Evolutionary conservation across 129 eudicot genomes (phyloP).

Genomic region (Daucus carota): DNA sequence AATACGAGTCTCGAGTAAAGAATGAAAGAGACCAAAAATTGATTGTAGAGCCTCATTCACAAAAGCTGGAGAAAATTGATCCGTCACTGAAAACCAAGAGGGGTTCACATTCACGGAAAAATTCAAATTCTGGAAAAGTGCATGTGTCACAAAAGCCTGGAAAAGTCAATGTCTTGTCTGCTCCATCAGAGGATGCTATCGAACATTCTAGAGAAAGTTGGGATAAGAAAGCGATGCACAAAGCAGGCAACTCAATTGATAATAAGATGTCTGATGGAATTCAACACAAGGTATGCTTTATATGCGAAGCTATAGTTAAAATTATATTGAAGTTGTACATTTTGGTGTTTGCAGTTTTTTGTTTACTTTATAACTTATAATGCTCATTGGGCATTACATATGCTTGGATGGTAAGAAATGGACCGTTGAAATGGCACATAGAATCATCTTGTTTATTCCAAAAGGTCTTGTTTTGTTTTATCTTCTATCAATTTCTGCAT

Average conservation of each 20-base stretch:
- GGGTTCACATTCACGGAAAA: conserved; percentile 45
- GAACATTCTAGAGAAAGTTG: conserved; percentile 42
- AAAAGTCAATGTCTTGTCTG: conserved; percentile 34
- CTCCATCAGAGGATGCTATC: conserved; percentile 34
- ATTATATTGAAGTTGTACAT: neutral
- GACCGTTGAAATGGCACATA: neutral
- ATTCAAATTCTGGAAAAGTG: conserved; percentile 30
- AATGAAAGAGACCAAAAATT: conserved; percentile 33
- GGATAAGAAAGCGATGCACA: conserved; percentile 39
- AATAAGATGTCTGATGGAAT: conserved; percentile 62
- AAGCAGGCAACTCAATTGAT: conserved; percentile 35
- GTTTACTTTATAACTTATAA: neutral
- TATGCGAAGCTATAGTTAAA: neutral
- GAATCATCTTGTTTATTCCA: neutral
- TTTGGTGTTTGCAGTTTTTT: neutral
- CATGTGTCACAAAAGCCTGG: conserved; percentile 44
- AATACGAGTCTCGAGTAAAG: conserved; percentile 30
- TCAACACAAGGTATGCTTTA: conserved; percentile 66
- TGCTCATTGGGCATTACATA: neutral
- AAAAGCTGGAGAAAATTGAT: conserved; percentile 40
- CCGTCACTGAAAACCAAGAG: conserved; percentile 45
- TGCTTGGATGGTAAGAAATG: neutral
- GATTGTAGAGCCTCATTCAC: conserved; percentile 32
- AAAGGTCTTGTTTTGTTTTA: neutral
- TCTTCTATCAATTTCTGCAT: neutral